Conservation (phyloP, 2,329 filamentous ascomycete genomes). For the Sporothrix variecibatus region DNA sequence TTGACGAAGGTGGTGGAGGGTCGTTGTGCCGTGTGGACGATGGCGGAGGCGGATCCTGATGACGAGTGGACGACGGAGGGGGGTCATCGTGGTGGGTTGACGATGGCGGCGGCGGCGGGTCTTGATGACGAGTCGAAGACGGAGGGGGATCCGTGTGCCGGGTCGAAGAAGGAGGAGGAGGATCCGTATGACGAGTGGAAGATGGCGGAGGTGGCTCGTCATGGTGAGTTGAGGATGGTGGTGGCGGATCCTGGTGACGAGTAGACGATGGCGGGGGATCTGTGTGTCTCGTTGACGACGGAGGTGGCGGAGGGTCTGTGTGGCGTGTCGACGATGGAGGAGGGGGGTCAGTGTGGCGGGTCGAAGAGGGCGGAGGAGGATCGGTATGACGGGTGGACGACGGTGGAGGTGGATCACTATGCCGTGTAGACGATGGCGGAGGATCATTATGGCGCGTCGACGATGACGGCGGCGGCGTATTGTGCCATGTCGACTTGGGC, state of each 20-base stretch:
- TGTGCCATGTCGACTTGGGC: not conserved
- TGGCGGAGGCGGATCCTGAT: not conserved
- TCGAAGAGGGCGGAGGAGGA: not conserved
- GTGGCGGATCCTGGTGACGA: not conserved
- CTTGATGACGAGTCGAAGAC: not conserved
- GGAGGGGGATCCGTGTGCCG: not conserved
- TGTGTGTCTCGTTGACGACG: not conserved
- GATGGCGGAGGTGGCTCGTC: constrained; percentile 3
- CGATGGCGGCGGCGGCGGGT: not conserved
- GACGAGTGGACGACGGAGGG: not conserved
- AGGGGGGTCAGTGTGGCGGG: not conserved
- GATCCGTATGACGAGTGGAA: not conserved
- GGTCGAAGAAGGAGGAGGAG: not conserved
- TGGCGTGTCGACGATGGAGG: not conserved
- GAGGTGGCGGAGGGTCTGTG: not conserved
- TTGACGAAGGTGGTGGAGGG: not conserved
- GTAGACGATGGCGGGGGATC: not conserved
- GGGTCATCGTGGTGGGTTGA: not conserved
- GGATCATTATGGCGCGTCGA: not conserved
- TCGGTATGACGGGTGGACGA: not conserved
- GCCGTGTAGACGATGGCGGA: not conserved
- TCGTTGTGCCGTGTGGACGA: not conserved
- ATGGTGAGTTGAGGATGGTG: not conserved
- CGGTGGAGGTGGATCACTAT: not conserved
- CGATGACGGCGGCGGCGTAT: not conserved